Evolutionary conservation across 164 flowering plant genomes (phyloP).

Genomic region (Liriodendron chinense): DNA sequence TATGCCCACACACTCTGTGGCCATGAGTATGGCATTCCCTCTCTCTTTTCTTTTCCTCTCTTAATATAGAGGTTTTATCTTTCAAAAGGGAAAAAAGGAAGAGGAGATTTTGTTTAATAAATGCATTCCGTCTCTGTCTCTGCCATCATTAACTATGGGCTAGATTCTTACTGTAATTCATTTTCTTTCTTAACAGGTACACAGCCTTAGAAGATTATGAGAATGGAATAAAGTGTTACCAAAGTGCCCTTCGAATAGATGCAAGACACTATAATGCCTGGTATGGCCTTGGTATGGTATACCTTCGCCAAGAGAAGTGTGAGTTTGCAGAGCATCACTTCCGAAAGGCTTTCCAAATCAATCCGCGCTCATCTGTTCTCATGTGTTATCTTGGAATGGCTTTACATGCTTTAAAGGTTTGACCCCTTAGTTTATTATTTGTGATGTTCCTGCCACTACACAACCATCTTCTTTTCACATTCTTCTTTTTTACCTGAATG

Average conservation of each 20-base stretch:
- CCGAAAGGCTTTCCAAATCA: conserved; percentile 79
- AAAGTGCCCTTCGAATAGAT: conserved; percentile 78
- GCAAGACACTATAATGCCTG: conserved; percentile 90
- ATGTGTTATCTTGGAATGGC: conserved; percentile 97
- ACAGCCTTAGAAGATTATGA: conserved; percentile 94
- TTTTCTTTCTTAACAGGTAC: conserved; percentile 43
- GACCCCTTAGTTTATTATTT: neutral
- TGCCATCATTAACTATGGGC: neutral
- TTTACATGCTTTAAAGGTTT: conserved; percentile 80
- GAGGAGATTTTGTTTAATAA: neutral
- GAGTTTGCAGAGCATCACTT: conserved; percentile 95
- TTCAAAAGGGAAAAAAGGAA: neutral
- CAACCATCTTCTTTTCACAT: neutral
- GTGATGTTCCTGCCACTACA: neutral
- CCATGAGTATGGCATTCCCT: conserved; percentile 63
- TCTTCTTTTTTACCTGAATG: neutral
- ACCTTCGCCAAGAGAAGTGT: conserved; percentile 90
- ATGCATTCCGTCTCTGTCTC: neutral
- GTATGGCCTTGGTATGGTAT: conserved; percentile 98
- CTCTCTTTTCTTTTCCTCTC: neutral
- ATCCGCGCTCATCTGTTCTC: conserved; percentile 89
- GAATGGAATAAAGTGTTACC: conserved; percentile 88
- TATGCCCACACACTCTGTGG: conserved; percentile 98
- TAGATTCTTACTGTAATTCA: neutral
- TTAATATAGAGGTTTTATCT: neutral